Evolutionary conservation across 139 green algal genomes (phyloP).

Genomic region (Chloropicon primus): DNA sequence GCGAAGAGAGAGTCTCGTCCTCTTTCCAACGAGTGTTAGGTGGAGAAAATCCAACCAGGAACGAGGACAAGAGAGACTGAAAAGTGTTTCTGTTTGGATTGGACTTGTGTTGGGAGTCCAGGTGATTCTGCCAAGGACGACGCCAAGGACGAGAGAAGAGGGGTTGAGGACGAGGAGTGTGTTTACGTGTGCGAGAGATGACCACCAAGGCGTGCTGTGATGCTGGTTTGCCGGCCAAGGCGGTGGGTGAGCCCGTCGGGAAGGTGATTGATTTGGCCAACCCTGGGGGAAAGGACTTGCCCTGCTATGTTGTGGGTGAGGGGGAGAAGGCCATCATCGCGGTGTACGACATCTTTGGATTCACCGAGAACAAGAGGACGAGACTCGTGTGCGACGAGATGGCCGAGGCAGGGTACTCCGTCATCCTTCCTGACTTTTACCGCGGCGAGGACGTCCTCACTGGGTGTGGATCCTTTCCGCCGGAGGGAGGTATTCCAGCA

Average conservation of each 20-base stretch:
- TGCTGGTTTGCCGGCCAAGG: not conserved
- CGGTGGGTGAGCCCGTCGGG: not conserved
- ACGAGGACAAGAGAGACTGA: no score
- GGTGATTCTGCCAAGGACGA: no score
- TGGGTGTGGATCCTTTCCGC: not conserved
- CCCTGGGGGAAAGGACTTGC: not conserved
- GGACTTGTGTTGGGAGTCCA: no score
- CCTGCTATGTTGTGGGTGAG: not conserved
- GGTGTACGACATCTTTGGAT: not conserved
- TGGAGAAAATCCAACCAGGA: no score
- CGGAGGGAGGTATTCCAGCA: not conserved
- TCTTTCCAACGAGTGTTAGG: no score
- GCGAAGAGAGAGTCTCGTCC: no score
- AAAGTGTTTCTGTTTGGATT: no score
- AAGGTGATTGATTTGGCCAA: not conserved
- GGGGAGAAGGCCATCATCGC: not conserved
- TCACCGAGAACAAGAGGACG: not conserved
- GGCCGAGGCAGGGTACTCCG: no score
- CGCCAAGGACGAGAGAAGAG: not conserved
- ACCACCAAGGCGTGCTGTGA: not conserved
- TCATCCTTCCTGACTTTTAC: not conserved
- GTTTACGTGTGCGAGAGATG: no score
- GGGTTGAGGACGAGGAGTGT: no score
- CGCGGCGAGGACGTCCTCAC: not conserved
- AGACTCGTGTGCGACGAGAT: not conserved